Evolutionary conservation across 163 green algal species (phyloP).

Genomic region (Prototheca wickerhamii): DNA sequence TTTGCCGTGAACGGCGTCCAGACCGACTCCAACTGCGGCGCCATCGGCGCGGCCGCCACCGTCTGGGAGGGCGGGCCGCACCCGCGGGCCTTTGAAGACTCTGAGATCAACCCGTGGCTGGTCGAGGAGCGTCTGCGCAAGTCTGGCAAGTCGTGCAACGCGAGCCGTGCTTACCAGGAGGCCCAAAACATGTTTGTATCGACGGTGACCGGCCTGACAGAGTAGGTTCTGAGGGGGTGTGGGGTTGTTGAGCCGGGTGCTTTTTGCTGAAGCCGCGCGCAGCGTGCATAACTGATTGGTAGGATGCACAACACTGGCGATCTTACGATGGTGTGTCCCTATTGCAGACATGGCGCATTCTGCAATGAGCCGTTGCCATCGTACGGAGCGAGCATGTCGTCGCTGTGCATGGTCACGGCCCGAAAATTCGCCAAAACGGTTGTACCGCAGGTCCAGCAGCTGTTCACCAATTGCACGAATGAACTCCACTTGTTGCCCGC

Average conservation of each 20-base stretch:
- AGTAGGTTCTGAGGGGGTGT: no score
- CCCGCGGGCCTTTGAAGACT: conserved; percentile 7
- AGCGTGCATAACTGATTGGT: no score
- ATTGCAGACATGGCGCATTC: not conserved
- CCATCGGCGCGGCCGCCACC: conserved; percentile 9
- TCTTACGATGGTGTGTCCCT: no score
- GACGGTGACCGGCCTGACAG: no score
- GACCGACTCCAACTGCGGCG: conserved; percentile 30
- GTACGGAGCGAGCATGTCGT: not conserved
- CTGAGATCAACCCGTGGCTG: not conserved
- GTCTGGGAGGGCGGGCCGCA: conserved; percentile 20
- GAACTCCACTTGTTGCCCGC: not conserved
- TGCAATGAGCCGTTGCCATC: not conserved
- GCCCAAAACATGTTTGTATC: not conserved
- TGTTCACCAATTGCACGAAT: conserved; percentile 9
- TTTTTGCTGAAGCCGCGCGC: no score
- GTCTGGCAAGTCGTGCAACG: not conserved
- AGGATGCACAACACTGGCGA: no score
- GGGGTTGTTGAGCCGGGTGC: no score
- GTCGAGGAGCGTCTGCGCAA: not conserved
- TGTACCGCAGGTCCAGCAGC: not conserved
- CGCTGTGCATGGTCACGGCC: conserved; percentile 4
- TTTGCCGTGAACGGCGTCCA: conserved; percentile 52
- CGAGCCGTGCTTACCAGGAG: not conserved
- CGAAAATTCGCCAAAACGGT: conserved; percentile 15